Evolutionary conservation across 768 basidiomycete genomes (phyloP), one percentile per base, ranked within the genome.

Genomic region (Serendipita sp.): DNA sequence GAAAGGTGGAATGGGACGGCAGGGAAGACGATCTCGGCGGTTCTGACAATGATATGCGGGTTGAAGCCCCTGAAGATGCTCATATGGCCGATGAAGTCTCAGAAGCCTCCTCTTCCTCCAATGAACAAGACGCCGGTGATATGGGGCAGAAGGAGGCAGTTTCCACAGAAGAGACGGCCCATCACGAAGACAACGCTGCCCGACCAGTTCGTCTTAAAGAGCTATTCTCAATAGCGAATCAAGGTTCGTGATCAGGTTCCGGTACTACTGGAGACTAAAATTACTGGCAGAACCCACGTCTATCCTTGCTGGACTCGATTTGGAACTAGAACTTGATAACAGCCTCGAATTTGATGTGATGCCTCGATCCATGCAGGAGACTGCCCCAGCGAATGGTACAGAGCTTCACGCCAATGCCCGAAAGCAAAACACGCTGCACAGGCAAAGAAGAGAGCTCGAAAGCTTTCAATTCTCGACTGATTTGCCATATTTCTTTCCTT

Each of bases 261-360:
- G n/a, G 7, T 16, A 13, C 18, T 45, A n/a, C 36, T 1, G 56
- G 28, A 56, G 2, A 38, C 38, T 36, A 13, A 38, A 45, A 47
- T 3, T 63, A 34, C 18, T 30, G 10, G 91, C 89, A 60, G 56
- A 8, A 10, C 76, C 91, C n/a, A 51, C 66, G 48, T 65, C 64
- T 18, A 44, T 64, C 32, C 77, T 90, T 3, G 80, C 80, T 0
- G 84, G 89, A 67, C 80, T 91, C 41, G 84, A 88, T 58, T 76
- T 90, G 23, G 88, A 90, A 66, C 76, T 84, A 36, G 86, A 86
- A 41, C 75, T 87, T 15, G 85, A 87, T 63, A 80, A 82, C n/a
- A 82, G 83, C 44, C 65, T 80, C 34, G 69, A 73, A 32, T 68
- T 70, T 30, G 63, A 65, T 41, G 36, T 41, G 16, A 58, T 60